Evolutionary conservation across 2,329 filamentous ascomycete genomes (phyloP), one percentile per base, ranked within the genome.

Genomic region (Fusarium austroafricanum): DNA sequence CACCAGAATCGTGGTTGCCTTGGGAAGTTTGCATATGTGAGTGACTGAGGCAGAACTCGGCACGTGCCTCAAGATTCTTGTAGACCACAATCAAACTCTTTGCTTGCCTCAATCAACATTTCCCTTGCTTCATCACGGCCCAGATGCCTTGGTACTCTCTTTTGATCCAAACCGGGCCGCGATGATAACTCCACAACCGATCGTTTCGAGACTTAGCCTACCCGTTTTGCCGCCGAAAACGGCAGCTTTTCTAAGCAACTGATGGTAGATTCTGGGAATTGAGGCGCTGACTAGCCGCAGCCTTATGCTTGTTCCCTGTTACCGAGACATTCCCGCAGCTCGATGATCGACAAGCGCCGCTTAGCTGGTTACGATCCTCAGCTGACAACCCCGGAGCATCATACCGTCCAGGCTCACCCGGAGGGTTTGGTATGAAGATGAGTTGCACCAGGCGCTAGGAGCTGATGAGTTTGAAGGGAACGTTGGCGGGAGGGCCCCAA

Each of bases 141-240:
- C n/a, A n/a, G 33, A 10, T 33, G 14, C n/a, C 8, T 20, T n/a
- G n/a, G 7, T 10, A 23, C 9, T 26, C 18, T 42, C 10, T 17
- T 21, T n/a, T 11, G 8, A 40, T n/a, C 11, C 14, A 43, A 21
- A 23, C 28, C 37, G 17, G 38, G 37, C 49, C 49, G 52, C 17
- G 49, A 69, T 43, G 20, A 28, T 55, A 45, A 58, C 55, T 38
- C 65, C 40, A 55, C 61, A 67, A 8, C 55, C 52, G 50, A 3
- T 21, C 18, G 29, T 2, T 49, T 26, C 8, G 29, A 39, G 14
- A 11, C 14, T 18, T 58, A 67, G 40, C 37, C 35, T 54, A 49
- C 21, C 66, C 52, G 60, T 50, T 66, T 46, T 39, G 15, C 43
- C 15, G 12, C 51, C 20, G 55, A 45, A 58, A 68, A 45, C 61